phyloP scores from a whole-genome alignment of 1,284 basidiomycete species.

The Ganoderma lingzhi region DNA sequence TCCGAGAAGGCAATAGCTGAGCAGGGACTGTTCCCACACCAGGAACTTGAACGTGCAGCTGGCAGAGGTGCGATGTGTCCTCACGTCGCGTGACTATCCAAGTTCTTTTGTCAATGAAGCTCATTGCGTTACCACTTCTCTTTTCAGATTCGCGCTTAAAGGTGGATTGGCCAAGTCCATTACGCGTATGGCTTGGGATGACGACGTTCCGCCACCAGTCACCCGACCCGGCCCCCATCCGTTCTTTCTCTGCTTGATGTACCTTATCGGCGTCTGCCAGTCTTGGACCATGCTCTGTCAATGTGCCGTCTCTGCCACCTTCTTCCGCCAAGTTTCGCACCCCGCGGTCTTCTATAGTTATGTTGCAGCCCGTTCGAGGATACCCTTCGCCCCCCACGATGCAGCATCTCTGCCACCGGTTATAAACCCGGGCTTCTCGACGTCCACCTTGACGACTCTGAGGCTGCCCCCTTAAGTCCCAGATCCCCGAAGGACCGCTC shows the following conservation, averaged over 20 bases:
- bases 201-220: not conserved
- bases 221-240: not conserved
- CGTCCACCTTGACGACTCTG: not conserved
- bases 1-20: not conserved
- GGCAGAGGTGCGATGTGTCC: not conserved
- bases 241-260: not conserved
- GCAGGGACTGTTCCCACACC: not conserved
- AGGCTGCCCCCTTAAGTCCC: not conserved
- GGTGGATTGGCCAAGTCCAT: not conserved
- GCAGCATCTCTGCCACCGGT: not conserved
- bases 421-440: constrained; percentile 1
- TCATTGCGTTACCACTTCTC: not conserved
- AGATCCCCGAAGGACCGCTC: not conserved
- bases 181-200: not conserved
- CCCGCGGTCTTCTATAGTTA: not conserved
- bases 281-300: not conserved
- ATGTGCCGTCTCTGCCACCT: not conserved
- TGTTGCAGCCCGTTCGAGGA: not conserved
- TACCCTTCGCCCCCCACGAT: not conserved
- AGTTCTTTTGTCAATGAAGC: not conserved
- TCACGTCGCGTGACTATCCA: not conserved
- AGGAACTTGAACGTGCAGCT: not conserved
- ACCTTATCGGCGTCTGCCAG: not conserved
- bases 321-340: not conserved
- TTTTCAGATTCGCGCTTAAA: too few species aligned